Percentiles rank a stretch among this genome's conserved stretches.
Conservation (phyloP, 148 eudicot species). For the Cornus florida region DNA sequence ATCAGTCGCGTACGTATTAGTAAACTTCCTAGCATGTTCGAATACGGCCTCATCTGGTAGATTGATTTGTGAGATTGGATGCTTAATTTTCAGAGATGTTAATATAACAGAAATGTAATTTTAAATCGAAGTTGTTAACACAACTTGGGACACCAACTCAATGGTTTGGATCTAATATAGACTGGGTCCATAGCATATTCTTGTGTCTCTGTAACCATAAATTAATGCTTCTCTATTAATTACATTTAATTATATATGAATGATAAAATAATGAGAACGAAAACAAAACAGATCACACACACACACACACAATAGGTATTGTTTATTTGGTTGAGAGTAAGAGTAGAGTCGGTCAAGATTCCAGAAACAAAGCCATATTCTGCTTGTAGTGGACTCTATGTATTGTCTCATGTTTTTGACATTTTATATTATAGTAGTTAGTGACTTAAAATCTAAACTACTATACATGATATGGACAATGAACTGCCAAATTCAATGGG, state of each 20-base stretch:
- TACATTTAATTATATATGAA: too few relatives aligned
- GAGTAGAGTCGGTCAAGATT: background rate
- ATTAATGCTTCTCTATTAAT: background rate
- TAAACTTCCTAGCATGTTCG: background rate
- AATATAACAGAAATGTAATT: background rate
- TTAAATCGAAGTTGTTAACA: background rate
- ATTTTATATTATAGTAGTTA: background rate
- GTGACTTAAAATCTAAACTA: too few relatives aligned
- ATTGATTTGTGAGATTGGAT: background rate
- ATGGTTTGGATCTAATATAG: conserved; percentile 3
- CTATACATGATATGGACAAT: too few relatives aligned
- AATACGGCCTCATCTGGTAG: background rate
- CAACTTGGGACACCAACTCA: background rate
- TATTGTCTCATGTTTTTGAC: background rate
- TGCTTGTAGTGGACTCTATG: background rate
- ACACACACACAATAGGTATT: too few relatives aligned
- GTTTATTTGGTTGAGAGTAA: background rate
- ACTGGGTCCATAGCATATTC: background rate
- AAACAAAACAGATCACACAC: background rate
- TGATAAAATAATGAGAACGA: background rate
- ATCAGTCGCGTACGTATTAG: too few relatives aligned
- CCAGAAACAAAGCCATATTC: background rate
- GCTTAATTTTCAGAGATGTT: conserved; percentile 5
- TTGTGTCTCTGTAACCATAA: background rate
- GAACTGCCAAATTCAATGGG: too few relatives aligned